phyloP scores from a whole-genome alignment of 768 basidiomycete species.

The Tricholoma matsutake region DNA sequence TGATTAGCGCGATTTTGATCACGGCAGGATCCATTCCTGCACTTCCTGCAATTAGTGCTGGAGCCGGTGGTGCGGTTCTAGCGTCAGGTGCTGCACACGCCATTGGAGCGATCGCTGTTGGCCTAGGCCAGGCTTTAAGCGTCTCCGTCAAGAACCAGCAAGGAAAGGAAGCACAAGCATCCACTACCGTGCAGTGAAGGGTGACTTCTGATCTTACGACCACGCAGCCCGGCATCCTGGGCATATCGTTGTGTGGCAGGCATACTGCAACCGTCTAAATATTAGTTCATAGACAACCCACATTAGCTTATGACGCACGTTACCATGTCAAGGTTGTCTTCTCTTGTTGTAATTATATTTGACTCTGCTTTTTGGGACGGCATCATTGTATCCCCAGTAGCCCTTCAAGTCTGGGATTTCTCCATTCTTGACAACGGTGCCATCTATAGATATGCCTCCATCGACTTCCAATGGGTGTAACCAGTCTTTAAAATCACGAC shows the following conservation, averaged over 20 bases:
- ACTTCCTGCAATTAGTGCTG: slow-evolving; percentile 64
- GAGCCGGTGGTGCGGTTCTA: slow-evolving; percentile 69
- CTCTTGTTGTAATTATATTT: slow-evolving; percentile 2
- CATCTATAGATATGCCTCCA: slow-evolving; percentile 50
- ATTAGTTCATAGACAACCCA: background rate
- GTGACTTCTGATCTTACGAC: background rate
- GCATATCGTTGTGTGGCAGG: background rate
- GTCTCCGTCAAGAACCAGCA: slow-evolving; percentile 31
- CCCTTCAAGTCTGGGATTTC: slow-evolving; percentile 38
- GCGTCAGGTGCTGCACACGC: slow-evolving; percentile 76
- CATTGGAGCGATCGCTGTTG: slow-evolving; percentile 75
- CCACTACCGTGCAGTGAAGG: slow-evolving; percentile 9
- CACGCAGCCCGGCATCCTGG: background rate
- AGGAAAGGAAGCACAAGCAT: slow-evolving; percentile 21
- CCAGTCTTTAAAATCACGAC: slow-evolving; percentile 42
- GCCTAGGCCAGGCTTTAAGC: slow-evolving; percentile 53
- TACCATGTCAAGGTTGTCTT: background rate
- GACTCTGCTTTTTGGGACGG: background rate
- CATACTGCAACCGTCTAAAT: background rate
- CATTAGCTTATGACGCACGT: slow-evolving; percentile 7
- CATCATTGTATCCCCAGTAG: slow-evolving; percentile 16
- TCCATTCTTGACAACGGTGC: slow-evolving; percentile 30
- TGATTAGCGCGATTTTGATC: slow-evolving; percentile 74
- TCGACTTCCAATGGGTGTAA: slow-evolving; percentile 32
- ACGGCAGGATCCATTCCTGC: slow-evolving; percentile 74